These are phyloP conservation scores for Gentiana straminea DNA, from an alignment of 257 asterid species.

Conservation along the genomic window DNA sequence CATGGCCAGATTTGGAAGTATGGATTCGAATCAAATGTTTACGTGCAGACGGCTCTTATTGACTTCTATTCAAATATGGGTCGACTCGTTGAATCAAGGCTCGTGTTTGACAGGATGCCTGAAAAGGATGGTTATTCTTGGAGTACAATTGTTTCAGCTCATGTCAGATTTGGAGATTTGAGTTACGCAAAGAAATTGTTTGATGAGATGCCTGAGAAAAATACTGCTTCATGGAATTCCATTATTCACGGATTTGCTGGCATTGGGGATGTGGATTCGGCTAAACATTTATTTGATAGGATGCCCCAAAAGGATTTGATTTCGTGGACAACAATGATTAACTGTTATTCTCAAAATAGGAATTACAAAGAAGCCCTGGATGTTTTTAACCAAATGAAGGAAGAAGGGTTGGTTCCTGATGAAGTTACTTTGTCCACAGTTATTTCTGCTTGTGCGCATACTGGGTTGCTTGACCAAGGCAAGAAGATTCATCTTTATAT, in stretches of 20 bases:
- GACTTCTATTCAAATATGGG: conserved; percentile 58
- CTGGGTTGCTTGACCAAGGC: conserved; percentile 57
- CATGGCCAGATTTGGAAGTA: conserved; percentile 46
- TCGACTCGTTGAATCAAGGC: conserved; percentile 28
- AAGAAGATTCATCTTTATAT: conserved; percentile 54
- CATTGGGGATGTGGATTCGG: conserved; percentile 57
- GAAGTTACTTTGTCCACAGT: conserved; percentile 71
- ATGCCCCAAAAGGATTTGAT: conserved; percentile 59
- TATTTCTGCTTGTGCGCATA: conserved; percentile 84
- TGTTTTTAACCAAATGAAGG: conserved; percentile 50
- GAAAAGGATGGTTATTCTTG: conserved; percentile 54
- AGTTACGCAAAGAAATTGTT: conserved; percentile 44
- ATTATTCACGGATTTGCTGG: conserved; percentile 55
- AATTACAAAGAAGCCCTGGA: conserved; percentile 41
- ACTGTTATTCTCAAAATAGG: conserved; percentile 46
- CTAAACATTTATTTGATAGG: conserved; percentile 38
- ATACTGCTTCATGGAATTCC: conserved; percentile 55
- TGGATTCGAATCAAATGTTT: conserved; percentile 40
- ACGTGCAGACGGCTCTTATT: conserved; percentile 52
- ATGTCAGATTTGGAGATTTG: conserved; percentile 44
- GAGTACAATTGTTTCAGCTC: conserved; percentile 54
- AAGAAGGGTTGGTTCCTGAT: conserved; percentile 43
- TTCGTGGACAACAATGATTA: conserved; percentile 91
- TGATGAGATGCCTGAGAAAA: conserved; percentile 50
- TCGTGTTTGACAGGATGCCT: conserved; percentile 60